A percentile compares a stretch with the other conserved stretches of the same genome.
Evolutionary conservation across 371 early-diverging fungal species (phyloP).

Genomic region (Dichotomocladium elegans): DNA sequence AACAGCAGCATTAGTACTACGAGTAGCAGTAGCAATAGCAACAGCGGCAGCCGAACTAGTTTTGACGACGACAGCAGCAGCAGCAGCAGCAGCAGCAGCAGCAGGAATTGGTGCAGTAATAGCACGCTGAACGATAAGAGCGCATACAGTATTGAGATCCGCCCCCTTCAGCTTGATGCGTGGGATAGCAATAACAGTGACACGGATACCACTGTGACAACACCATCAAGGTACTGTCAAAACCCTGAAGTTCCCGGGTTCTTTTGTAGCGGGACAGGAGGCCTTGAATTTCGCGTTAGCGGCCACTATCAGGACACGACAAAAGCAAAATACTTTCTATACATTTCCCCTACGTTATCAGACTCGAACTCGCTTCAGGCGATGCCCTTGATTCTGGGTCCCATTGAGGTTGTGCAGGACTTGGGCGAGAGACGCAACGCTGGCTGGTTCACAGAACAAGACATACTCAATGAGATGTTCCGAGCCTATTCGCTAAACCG

Average conservation of each 20-base stretch:
- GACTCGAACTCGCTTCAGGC: constrained; percentile 5
- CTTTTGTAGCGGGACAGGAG: constrained; percentile 22
- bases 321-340: constrained; percentile 19
- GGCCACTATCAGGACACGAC: constrained; percentile 10
- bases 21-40: no score
- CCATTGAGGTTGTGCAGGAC: constrained; percentile 5
- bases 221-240: no score
- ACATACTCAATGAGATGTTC: neutral
- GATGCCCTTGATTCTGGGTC: constrained; percentile 27
- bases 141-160: no score
- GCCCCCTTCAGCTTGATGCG: constrained; percentile 24
- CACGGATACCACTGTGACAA: neutral
- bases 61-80: no score
- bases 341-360: constrained; percentile 8
- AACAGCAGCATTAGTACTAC: no score
- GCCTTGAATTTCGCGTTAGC: constrained; percentile 25
- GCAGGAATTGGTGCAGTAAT: no score
- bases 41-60: no score
- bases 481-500: neutral
- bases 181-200: constrained; percentile 18
- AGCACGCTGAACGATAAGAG: no score
- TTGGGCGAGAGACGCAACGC: neutral
- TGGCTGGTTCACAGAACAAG: neutral
- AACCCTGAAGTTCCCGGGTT: constrained; percentile 24
- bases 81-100: no score